Evolutionary conservation across 208 protist species (phyloP).

Genomic region (Trypanosoma melophagium): DNA sequence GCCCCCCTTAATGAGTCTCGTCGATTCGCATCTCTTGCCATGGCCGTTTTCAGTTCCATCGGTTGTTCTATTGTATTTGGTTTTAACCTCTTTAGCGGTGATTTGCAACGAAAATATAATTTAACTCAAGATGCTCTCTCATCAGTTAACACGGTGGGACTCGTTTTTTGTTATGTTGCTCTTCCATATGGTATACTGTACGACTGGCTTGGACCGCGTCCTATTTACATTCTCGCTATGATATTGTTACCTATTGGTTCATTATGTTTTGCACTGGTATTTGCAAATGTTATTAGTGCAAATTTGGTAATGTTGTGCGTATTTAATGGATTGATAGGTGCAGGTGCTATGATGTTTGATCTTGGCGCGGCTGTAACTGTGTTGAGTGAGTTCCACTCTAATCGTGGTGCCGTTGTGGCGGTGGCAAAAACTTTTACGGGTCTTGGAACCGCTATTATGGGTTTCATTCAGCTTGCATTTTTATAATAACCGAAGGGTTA

Average conservation of each 20-base stretch:
- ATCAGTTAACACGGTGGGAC: constrained; percentile 54
- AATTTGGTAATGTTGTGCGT: constrained; percentile 34
- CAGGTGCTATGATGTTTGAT: constrained; percentile 51
- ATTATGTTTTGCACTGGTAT: constrained; percentile 46
- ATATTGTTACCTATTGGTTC: constrained; percentile 36
- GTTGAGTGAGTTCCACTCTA: constrained; percentile 46
- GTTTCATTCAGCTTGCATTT: constrained; percentile 57
- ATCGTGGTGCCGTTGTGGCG: constrained; percentile 41
- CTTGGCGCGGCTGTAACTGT: constrained; percentile 47
- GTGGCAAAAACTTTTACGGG: constrained; percentile 60
- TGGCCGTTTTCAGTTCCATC: constrained; percentile 26
- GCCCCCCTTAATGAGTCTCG: not conserved
- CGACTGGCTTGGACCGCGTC: constrained; percentile 47
- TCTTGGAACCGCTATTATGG: constrained; percentile 42
- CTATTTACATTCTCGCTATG: constrained; percentile 28
- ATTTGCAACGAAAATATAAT: constrained; percentile 29
- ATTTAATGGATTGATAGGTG: constrained; percentile 54
- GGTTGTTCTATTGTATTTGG: constrained; percentile 41
- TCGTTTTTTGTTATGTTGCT: constrained; percentile 42
- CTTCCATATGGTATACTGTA: constrained; percentile 53
- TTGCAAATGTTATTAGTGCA: constrained; percentile 35
- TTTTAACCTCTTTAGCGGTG: constrained; percentile 60
- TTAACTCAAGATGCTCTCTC: constrained; percentile 56
- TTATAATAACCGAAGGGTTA: constrained; percentile 12
- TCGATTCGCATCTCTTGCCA: constrained; percentile 30